Evolutionary conservation across 768 basidiomycete genomes (phyloP), one percentile per base, ranked within the genome.

Genomic region (Mycena vulgaris): DNA sequence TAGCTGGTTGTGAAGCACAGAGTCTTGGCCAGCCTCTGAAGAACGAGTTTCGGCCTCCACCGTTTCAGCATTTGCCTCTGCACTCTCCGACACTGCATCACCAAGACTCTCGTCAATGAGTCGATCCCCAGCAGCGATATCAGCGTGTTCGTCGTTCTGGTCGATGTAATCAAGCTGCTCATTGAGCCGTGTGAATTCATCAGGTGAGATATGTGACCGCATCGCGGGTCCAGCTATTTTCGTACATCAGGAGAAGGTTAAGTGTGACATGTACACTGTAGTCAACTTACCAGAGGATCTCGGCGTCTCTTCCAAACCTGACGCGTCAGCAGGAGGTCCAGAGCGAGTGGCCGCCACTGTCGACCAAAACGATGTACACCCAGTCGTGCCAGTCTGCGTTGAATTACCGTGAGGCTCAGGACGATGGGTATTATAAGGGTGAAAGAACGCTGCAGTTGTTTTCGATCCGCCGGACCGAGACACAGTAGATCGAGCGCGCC

Each of bases 71-170:
- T 33, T 37, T 27, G 14, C 28, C 25, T 63, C 45, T 10, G 27
- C 6, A n/a, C 14, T 33, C 5, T 40, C 53, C n/a, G 28, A 48
- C 8, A 48, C 19, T 2, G 49, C 62, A 10, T 59, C 53, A 0
- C 49, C 23, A 7, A 69, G 45, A 49, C 59, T 69, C 7, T 57
- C 52, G 11, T 69, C 40, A 0, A 69, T 61, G 3, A 56, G 13
- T 14, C 10, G 2, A 35, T 49, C 47, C 1, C 68, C 68, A 25
- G 58, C 3, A 1, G 61, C 62, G 25, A 69, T 69, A 25, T 64
- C 68, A 5, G 52, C 68, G 30, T 69, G 42, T 42, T 69, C 68
- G 25, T 69, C 68, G 28, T 69, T 57, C 35, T 69, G 53, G 17
- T 28, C 37, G 13, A 69, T 31, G 27, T 28, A 69, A 0, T 35